Evolutionary conservation across 2,329 filamentous ascomycete genomes (phyloP), one percentile per base, ranked within the genome.

Genomic region (Penicillium freii): DNA sequence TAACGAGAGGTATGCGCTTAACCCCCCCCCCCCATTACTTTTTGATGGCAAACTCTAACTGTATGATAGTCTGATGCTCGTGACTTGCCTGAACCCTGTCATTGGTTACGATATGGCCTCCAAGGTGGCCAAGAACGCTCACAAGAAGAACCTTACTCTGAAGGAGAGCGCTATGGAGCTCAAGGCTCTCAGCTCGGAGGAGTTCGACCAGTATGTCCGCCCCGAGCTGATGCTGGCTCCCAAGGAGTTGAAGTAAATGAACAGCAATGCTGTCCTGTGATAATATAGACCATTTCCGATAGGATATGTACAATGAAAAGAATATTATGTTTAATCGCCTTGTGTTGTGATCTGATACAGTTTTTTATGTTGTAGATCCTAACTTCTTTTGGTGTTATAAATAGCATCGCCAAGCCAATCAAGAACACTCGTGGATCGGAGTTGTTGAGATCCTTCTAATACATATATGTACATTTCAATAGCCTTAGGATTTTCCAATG

Each of bases 31-130:
- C 21, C 21, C 21, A 21, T 56, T 61, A 51, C 49, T 31, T 40
- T 40, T 36, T 25, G 45, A 44, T 52, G 45, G 43, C 21, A 39
- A 45, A 52, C 50, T 42, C 67, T 73, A 63, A 71, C 62, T 54
- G 31, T 64, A 51, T 57, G 29, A 47, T 66, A 96, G 91, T 73
- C 84, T 99, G 69, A 99, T 99, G 94, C 85, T 97, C 65, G 94
- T 97, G 36, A 99, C 94, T 64, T 97, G 93, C 83, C 83, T 97
- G 62, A 97, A 97, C 84, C 92, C 92, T 67, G 91, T 96, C 77
- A 97, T 97, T 73, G 93, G 92, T 59, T 96, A 97, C 78, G 92
- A 97, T 75, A 95, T 95, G 90, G 92, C 92, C 51, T 92, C 88
- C 78, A 96, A 96, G 82, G 92, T 96, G 25, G 92, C 92, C 71